Evolutionary conservation across 371 early-diverging fungal species (phyloP), one percentile per base, ranked within the genome.

Genomic region (Cokeromyces recurvatus): DNA sequence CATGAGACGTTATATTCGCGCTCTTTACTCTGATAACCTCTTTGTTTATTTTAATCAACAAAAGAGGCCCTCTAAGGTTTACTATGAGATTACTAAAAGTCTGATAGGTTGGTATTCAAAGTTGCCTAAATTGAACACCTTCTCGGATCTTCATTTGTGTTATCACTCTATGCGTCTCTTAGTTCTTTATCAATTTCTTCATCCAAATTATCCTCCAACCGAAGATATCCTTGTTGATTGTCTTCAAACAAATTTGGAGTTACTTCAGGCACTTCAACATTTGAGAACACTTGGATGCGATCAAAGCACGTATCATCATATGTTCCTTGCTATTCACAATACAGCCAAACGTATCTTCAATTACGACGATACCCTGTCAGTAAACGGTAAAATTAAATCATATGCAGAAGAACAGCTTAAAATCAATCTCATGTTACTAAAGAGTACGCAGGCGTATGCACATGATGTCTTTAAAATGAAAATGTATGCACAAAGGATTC

Each of bases 261-360:
- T 74, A 0, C 34, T 74, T 4, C 62, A 61, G 42, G 48, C 64
- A 0, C 38, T 74, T 1, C 54, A 59, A 4, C 44, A 68, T 21
- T 49, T 74, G 11, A 64, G 57, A 27, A 46, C 53, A 1, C 22
- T 54, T 0, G 71, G 68, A 0, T 74, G 74, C n/a, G 74, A 74
- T 23, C 74, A 70, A 36, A 70, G 74, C 41, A 74, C 74, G 1
- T 74, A 74, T 16, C 74, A 70, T 17, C 66, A 74, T 44, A 68
- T 74, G 74, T 74, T 70, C 43, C 66, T 68, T 32, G 68, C 74
- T 1, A 74, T 74, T 24, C 68, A 74, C 44, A 70, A 62, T 16
- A 55, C 66, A 3, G 68, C 74, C 4, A 60, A 57, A 25, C 54
- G 61, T 2, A 59, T 70, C 6, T 59, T 53, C 27, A 48, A 55